phyloP scores from a whole-genome alignment of 768 basidiomycete species.

The Boletus eberwhitei region DNA sequence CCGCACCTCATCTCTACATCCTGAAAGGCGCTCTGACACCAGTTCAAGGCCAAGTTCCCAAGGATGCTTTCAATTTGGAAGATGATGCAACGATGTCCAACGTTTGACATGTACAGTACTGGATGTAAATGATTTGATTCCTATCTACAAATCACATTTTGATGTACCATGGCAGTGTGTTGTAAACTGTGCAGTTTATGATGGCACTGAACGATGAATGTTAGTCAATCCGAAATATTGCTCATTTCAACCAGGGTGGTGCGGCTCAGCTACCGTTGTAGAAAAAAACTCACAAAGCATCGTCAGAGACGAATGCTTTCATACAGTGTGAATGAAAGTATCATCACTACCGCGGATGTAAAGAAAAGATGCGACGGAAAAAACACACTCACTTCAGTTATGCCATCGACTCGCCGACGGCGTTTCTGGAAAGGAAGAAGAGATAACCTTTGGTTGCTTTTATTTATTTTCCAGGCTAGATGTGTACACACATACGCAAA shows the following conservation, averaged over 20 bases:
- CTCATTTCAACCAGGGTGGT: slow-evolving; percentile 10
- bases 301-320: slow-evolving; percentile 46
- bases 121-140: background rate
- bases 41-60: slow-evolving; percentile 81
- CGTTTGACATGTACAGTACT: slow-evolving; percentile 2
- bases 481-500: slow-evolving; percentile 17
- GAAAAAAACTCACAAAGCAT: slow-evolving; percentile 53
- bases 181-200: background rate
- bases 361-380: background rate
- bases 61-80: slow-evolving; percentile 74
- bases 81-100: background rate
- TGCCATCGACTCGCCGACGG: background rate
- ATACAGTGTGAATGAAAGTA: slow-evolving; percentile 73
- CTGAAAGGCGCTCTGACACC: slow-evolving; percentile 81
- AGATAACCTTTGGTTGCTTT: slow-evolving; percentile 5
- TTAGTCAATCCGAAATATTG: slow-evolving; percentile 8
- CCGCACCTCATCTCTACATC: slow-evolving; percentile 77
- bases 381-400: slow-evolving; percentile 14
- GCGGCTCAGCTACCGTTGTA: slow-evolving; percentile 85
- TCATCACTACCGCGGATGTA: slow-evolving; percentile 44
- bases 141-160: background rate
- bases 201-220: background rate
- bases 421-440: background rate
- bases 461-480: slow-evolving; percentile 16
- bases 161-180: background rate